phyloP scores from a whole-genome alignment of 495 filamentous ascomycete species.

The Letharia columbiana region DNA sequence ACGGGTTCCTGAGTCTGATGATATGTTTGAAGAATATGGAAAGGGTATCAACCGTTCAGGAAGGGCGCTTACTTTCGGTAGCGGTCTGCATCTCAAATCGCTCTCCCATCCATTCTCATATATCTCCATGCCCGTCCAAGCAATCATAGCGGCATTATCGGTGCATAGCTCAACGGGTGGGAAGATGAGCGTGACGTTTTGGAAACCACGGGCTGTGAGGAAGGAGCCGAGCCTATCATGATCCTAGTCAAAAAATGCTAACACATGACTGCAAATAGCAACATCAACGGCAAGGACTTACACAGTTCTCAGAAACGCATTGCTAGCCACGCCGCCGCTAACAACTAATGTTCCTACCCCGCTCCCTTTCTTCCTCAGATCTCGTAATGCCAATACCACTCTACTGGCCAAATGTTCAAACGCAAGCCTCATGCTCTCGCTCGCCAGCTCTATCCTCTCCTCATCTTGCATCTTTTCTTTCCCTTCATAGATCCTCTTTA shows the following conservation, averaged over 20 bases:
- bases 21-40: not conserved
- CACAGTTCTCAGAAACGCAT: constrained; percentile 63
- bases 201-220: constrained; percentile 55
- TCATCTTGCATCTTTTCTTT: constrained; percentile 25
- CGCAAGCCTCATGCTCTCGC: constrained; percentile 62
- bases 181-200: constrained; percentile 52
- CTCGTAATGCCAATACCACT: constrained; percentile 56
- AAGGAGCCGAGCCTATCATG: constrained; percentile 39
- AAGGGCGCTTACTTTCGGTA: constrained; percentile 41
- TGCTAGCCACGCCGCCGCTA: constrained; percentile 82
- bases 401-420: constrained; percentile 82
- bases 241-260: not conserved
- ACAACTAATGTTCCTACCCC: constrained; percentile 61
- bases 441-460: constrained; percentile 57
- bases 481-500: constrained; percentile 40
- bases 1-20: not conserved
- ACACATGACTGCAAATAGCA: not conserved
- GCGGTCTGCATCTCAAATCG: constrained; percentile 46
- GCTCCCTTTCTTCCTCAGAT: constrained; percentile 25
- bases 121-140: constrained; percentile 91
- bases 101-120: constrained; percentile 67
- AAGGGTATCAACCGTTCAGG: not conserved
- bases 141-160: constrained; percentile 98
- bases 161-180: constrained; percentile 74
- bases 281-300: constrained; percentile 20